Percentiles rank a stretch among this genome's conserved stretches.
Evolutionary conservation across 2,329 filamentous ascomycete species (phyloP).

Genomic region (Nectriaceae sp.): DNA sequence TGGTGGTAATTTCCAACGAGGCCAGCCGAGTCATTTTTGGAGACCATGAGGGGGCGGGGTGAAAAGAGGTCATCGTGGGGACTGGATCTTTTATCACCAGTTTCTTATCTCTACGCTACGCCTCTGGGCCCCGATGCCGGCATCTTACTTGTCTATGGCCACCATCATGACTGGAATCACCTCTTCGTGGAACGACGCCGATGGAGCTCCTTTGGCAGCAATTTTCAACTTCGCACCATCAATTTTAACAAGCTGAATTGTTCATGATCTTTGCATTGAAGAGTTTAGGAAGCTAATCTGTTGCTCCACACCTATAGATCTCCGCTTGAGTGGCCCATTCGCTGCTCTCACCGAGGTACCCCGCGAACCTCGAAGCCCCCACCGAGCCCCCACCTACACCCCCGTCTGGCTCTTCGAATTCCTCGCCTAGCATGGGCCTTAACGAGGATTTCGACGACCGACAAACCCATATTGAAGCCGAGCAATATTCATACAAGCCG

Average conservation of each 20-base stretch:
- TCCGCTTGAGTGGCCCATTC: constrained; percentile 25
- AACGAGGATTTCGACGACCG: constrained; percentile 68
- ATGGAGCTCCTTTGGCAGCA: too few relatives aligned
- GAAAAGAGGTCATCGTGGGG: constrained; percentile 15
- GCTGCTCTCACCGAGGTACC: constrained; percentile 29
- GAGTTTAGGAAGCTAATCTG: neutral
- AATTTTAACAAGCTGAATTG: neutral
- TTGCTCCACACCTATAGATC: constrained; percentile 12
- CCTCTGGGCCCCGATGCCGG: constrained; percentile 21
- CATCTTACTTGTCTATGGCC: constrained; percentile 4
- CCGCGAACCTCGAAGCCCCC: constrained; percentile 24
- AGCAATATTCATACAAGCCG: constrained; percentile 61
- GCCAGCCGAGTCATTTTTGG: constrained; percentile 7
- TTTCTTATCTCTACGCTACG: constrained; percentile 23
- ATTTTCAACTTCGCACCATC: neutral
- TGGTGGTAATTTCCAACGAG: neutral
- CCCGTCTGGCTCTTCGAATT: constrained; percentile 24
- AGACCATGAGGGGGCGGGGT: constrained; percentile 15
- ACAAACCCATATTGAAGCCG: constrained; percentile 62
- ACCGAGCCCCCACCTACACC: constrained; percentile 27
- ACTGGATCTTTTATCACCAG: constrained; percentile 19
- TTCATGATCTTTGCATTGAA: neutral
- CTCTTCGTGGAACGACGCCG: neutral
- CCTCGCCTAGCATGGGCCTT: constrained; percentile 70
- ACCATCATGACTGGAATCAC: neutral